Base-by-base conservation (phyloP, 352 stramenopile species). In the Globisporangium spiculum region DNA sequence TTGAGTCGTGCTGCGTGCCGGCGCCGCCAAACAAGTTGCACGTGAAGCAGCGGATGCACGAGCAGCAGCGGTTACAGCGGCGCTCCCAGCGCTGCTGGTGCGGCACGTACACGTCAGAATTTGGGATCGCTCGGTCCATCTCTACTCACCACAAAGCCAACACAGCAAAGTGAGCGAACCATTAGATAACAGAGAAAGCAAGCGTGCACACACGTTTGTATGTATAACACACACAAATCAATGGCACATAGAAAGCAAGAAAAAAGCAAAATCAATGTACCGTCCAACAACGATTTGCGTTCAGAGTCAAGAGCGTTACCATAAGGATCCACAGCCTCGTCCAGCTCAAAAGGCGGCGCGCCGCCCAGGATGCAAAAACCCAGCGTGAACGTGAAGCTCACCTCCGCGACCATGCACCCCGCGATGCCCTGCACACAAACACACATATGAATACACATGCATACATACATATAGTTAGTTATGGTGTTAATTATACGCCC, bases 1-100 rank as follows among this genome's bases (percentile, higher is more conserved):
- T 96, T 44, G 86, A 93, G 73, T 95, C 89, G 64, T 93, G 86
- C 48, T 88, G 80, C 16, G 87, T 96, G n/a, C 86, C 86, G 12
- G 84, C 78, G 54, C 89, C 89, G 38, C 89, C 89, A 69, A 96
- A 96, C 54, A 96, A 79, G 41, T 91, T 92, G 79, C 89, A 96
- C 54, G 89, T 96, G 66, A 90, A 88, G 72, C 84, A 93, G n/a
- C 81, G 88, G 50, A 96, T 50, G 61, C 88, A 96, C 50, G 84
- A 69, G 55, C 88, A 96, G 69, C 79, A 96, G 50, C 75, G 78
- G 48, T 75, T 91, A 67, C 88, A 96, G 4, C 87, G 80, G 58
- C 84, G 79, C 68, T 92, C 84, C 88, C 88, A 96, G 26, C 85
- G 75, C 58, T 81, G 70, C 41, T 87, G 81, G 60, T 93, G 86